Base-by-base conservation (phyloP, 805 yeast species). In the Candida endomychidarum region DNA sequence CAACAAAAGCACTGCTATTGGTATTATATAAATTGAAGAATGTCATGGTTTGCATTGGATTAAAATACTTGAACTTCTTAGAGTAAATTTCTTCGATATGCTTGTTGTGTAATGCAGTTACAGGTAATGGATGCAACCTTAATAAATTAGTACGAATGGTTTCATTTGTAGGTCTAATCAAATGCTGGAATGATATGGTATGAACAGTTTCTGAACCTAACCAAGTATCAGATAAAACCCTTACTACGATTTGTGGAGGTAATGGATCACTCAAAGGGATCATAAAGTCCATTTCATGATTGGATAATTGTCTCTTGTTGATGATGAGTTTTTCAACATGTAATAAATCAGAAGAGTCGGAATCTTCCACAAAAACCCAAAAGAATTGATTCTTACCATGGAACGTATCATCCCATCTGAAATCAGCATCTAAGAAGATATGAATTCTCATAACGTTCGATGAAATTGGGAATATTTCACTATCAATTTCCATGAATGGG, bases 11-110 rank as follows among this genome's bases (percentile, higher is more conserved):
- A 57, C 85, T 86, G 1, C 83, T 75, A 46, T 84, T 78, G 1
- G 83, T 66, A 59, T 93, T 81, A 64, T 90, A 93, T 33, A 93
- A 63, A 0, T 96, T 78, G 56, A 90, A 96, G 65, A 93, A 93
- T 0, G 84, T 77, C 98, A 91, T 91, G 0, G 98, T 91, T 63
- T 93, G 99, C 96, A 93, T 90, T 3, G 99, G 98, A 57, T 93
- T 93, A 74, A 93, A 93, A 62, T 86, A 91, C 41, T 77, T 77
- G 69, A 93, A 93, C 50, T 74, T 79, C 5, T 59, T 43, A 3
- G 71, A 65, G 57, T 93, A 93, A 29, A 90, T 80, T 4, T 67
- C 55, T 56, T 90, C 96, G 32, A 87, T 61, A 11, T 71, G 67
- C 1, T 73, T 63, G 55, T 89, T 73, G 41, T 88, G 86, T 22